These are phyloP conservation scores for Candida montana DNA, from an alignment of 805 yeast species.

Conservation along the genomic window DNA sequence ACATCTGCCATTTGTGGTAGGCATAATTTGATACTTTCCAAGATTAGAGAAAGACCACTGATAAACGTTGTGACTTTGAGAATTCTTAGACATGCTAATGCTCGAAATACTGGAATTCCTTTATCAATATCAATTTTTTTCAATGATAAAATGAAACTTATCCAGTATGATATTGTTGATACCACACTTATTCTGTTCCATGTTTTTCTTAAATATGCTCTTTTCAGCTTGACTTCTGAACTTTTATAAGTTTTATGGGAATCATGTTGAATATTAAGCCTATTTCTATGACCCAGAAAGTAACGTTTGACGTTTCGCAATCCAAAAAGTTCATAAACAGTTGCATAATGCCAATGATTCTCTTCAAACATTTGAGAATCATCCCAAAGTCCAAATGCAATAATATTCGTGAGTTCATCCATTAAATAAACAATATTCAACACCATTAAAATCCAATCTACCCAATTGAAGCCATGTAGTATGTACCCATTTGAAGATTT, in stretches of 20 bases:
- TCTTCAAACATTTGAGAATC: slow-evolving; percentile 56
- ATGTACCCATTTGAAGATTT: slow-evolving; percentile 34
- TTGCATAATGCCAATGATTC: slow-evolving; percentile 26
- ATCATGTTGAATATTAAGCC: slow-evolving; percentile 8
- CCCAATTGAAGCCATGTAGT: slow-evolving; percentile 39
- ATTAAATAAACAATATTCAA: slow-evolving; percentile 59
- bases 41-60: slow-evolving; percentile 67
- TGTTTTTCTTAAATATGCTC: slow-evolving; percentile 71
- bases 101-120: slow-evolving; percentile 60
- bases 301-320: slow-evolving; percentile 22
- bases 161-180: slow-evolving; percentile 71
- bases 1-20: slow-evolving; percentile 71
- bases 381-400: slow-evolving; percentile 75
- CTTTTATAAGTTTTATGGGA: too few relatives aligned
- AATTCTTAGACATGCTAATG: slow-evolving; percentile 72
- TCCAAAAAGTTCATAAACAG: slow-evolving; percentile 26
- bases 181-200: slow-evolving; percentile 86
- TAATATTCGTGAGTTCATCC: slow-evolving; percentile 50
- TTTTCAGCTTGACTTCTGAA: slow-evolving; percentile 27
- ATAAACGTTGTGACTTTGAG: slow-evolving; percentile 67
- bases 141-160: slow-evolving; percentile 55
- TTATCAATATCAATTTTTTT: slow-evolving; percentile 43
- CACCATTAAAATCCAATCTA: slow-evolving; percentile 49
- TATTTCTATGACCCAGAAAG: slow-evolving; percentile 20
- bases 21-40: slow-evolving; percentile 67